These are phyloP conservation scores for Sutorius eximius DNA, from an alignment of 1,284 basidiomycete species.

Conservation along the genomic window DNA sequence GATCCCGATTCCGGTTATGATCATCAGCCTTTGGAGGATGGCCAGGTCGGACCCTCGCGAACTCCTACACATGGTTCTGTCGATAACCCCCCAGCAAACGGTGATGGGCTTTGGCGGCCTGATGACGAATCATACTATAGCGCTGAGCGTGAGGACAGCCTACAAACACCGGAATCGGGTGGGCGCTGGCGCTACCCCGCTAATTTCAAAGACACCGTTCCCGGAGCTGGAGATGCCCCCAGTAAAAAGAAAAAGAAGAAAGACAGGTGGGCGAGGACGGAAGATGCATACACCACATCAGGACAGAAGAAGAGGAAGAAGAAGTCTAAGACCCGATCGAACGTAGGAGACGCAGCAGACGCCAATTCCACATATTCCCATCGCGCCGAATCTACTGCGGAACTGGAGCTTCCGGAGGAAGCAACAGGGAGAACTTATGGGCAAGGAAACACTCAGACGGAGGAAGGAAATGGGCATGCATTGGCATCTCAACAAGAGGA, in stretches of 20 bases:
- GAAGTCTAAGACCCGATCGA: slow-evolving; percentile 55
- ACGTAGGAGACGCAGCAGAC: slow-evolving; percentile 42
- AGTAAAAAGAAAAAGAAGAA: slow-evolving; percentile 75
- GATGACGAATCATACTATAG: slow-evolving; percentile 75
- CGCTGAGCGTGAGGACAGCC: slow-evolving; percentile 40
- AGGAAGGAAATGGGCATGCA: slow-evolving; percentile 19
- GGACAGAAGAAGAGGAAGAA: slow-evolving; percentile 50
- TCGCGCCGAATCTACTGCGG: slow-evolving; percentile 43
- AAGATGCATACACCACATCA: slow-evolving; percentile 70
- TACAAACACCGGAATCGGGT: slow-evolving; percentile 33
- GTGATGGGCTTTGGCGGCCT: slow-evolving; percentile 60
- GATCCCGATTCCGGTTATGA: slow-evolving; percentile 72
- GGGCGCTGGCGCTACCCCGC: slow-evolving; percentile 80
- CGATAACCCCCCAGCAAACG: slow-evolving; percentile 37
- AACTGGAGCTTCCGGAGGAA: slow-evolving; percentile 62
- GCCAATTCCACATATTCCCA: slow-evolving; percentile 45
- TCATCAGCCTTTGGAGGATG: slow-evolving; percentile 74
- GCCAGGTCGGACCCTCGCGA: slow-evolving; percentile 49
- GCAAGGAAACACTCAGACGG: slow-evolving; percentile 15
- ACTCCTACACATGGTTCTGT: slow-evolving; percentile 9
- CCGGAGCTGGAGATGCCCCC: slow-evolving; percentile 38
- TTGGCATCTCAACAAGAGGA: slow-evolving; percentile 32
- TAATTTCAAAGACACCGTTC: slow-evolving; percentile 70
- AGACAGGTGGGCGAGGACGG: slow-evolving; percentile 79
- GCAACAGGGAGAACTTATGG: slow-evolving; percentile 64